Base-by-base conservation (phyloP, 1,139 yeast genomes). In the Zygoascus sp. region DNA sequence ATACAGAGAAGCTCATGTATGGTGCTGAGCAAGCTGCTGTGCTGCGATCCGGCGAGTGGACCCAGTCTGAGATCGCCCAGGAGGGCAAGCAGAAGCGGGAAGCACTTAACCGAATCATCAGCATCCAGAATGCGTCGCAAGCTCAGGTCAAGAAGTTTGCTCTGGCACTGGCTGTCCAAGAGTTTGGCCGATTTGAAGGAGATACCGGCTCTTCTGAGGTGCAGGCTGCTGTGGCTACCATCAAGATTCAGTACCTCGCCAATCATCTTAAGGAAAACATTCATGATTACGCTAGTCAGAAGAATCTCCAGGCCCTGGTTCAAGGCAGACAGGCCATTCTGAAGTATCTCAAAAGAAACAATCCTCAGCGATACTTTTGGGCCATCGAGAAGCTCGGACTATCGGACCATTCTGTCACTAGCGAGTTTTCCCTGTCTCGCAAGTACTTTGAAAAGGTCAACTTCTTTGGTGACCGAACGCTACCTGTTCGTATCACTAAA, bases 131-230 rank as follows among this genome's bases (percentile, higher is more conserved):
- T 66, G 76, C 95, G 23, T 75, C 75, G 57, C 73, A 75, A 42
- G 64, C 68, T 23, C 90, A 85, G 54, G 73, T 74, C 50, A 73
- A 76, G 61, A 77, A 77, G 55, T 64, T 79, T 56, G 87, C 90
- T 19, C 70, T 79, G 6, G 66, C 68, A 44, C 65, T 83, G 49
- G 96, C 97, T 0, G 75, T 80, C 47, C 69, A 76, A 56, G 97
- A 89, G 67, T 89, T 92, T 65, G 81, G 79, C 56, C 76, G 96
- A 60, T 75, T 77, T 53, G 88, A 82, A 44, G 96, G 96, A 44
- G 97, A 92, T 63, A 87, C 97, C 0, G 97, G 95, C 1, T 86
- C 96, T 0, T 81, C 96, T 44, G 97, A 90, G 68, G 97, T 89
- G 23, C 97, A 90, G 66, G 96, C 97, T 1, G 97, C 97, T 1